These are phyloP conservation scores for Hypoxylon sp. DNA, from an alignment of 2,329 filamentous ascomycete genomes.

Conservation along the genomic window DNA sequence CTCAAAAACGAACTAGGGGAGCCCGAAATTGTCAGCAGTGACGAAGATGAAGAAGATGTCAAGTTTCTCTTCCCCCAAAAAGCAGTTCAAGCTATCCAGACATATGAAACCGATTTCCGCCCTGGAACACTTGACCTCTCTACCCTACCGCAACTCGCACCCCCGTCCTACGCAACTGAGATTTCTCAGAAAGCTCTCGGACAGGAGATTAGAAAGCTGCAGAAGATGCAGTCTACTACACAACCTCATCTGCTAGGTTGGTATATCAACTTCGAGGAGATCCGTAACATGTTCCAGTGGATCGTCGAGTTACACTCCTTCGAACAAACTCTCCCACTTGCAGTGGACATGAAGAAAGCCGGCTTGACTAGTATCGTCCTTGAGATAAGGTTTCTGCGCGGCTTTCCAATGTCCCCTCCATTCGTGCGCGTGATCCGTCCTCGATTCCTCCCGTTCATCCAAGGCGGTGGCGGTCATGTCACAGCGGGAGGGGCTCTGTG, in stretches of 20 bases:
- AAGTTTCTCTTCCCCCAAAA: conserved; percentile 58
- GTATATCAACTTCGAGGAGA: conserved; percentile 79
- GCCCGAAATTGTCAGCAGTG: conserved; percentile 60
- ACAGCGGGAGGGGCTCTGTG: conserved; percentile 86
- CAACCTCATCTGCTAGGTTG: conserved; percentile 81
- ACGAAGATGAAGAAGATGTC: conserved; percentile 60
- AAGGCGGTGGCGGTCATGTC: conserved; percentile 88
- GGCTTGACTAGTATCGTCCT: conserved; percentile 79
- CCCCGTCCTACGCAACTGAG: conserved; percentile 75
- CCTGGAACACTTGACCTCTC: conserved; percentile 76
- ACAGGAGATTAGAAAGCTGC: conserved; percentile 74
- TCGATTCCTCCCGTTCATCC: conserved; percentile 78
- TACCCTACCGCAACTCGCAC: conserved; percentile 74
- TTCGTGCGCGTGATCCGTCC: conserved; percentile 89
- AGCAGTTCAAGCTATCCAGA: conserved; percentile 45
- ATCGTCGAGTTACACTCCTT: conserved; percentile 92
- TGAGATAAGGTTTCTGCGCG: conserved; percentile 83
- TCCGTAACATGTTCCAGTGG: conserved; percentile 89
- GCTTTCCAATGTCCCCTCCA: conserved; percentile 84
- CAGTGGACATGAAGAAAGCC: conserved; percentile 78
- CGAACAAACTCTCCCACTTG: conserved; percentile 76
- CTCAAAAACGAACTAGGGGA: conserved; percentile 43
- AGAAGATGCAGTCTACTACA: conserved; percentile 74
- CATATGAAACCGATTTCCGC: conserved; percentile 66
- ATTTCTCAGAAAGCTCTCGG: conserved; percentile 74